Conservation (phyloP, 176 grass and related monocot species). For the Secale cereale region DNA sequence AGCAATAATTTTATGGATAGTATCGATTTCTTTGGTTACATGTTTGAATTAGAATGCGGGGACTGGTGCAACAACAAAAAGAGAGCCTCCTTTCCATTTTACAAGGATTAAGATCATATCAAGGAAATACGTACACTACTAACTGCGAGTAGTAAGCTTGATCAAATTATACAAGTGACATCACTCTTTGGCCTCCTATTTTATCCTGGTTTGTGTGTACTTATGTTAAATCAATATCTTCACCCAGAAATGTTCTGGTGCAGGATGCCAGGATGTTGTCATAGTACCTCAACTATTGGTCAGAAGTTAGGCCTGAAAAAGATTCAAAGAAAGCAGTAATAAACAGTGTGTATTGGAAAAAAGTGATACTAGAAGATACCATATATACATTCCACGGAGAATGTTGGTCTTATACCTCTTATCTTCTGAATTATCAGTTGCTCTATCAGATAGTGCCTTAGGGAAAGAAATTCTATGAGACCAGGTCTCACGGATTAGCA, state of each 20-base stretch:
- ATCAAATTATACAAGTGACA: not conserved
- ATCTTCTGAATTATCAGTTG: conserved; percentile 54
- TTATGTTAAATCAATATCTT: conserved; percentile 18
- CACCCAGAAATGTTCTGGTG: conserved; percentile 17
- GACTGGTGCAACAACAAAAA: not conserved
- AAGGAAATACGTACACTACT: too few relatives aligned
- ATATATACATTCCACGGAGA: conserved; percentile 63
- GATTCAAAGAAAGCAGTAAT: conserved; percentile 19
- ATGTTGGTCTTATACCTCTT: conserved; percentile 69
- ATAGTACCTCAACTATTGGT: conserved; percentile 23
- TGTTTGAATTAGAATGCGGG: not conserved
- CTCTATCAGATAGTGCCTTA: not conserved
- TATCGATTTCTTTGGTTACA: not conserved
- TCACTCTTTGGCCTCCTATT: not conserved
- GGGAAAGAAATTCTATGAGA: too few relatives aligned
- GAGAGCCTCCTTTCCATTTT: not conserved
- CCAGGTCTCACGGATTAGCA: too few relatives aligned
- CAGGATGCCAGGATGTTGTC: conserved; percentile 3
- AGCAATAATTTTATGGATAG: not conserved
- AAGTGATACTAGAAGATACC: conserved; percentile 26
- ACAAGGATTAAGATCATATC: not conserved
- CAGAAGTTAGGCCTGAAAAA: conserved; percentile 47
- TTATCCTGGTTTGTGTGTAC: not conserved
- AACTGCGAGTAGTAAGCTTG: not conserved
- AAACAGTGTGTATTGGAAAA: not conserved